A percentile compares a stretch with the other conserved stretches of the same genome.
These are phyloP conservation scores for Ustilago cynodontis DNA, from an alignment of 1,284 basidiomycete species.

Conservation along the genomic window DNA sequence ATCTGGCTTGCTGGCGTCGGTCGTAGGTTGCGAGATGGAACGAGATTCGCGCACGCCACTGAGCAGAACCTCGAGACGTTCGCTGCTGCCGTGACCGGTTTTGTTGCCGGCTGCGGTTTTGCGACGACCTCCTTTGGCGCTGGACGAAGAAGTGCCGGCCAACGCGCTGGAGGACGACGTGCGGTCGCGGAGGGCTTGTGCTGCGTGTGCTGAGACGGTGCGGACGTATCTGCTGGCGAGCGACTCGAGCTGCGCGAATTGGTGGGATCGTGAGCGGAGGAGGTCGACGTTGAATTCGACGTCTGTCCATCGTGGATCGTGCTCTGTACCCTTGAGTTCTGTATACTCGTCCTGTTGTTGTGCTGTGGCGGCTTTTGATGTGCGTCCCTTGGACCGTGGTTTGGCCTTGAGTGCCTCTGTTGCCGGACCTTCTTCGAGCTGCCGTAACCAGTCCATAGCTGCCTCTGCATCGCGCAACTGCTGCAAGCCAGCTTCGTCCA, in stretches of 20 bases:
- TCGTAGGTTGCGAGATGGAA: conserved; percentile 15
- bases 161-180: conserved; percentile 40
- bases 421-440: conserved; percentile 13
- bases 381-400: conserved; percentile 25
- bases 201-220: conserved; percentile 50
- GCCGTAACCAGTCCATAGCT: conserved; percentile 35
- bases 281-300: conserved; percentile 58
- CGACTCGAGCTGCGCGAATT: conserved; percentile 51
- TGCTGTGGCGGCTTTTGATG: conserved; percentile 36
- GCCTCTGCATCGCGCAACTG: conserved; percentile 48
- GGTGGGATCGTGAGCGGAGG: conserved; percentile 46
- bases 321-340: conserved; percentile 51
- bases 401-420: conserved; percentile 26
- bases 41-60: conserved; percentile 53
- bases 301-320: conserved; percentile 50
- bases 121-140: conserved; percentile 33
- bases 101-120: conserved; percentile 21
- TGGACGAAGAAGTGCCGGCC: conserved; percentile 27
- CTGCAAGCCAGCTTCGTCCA: conserved; percentile 40
- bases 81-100: conserved; percentile 24
- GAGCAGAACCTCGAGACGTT: conserved; percentile 49
- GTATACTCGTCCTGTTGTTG: conserved; percentile 12
- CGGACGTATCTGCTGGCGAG: conserved; percentile 48
- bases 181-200: conserved; percentile 53
- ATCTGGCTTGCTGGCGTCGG: conserved; percentile 14